Conservation (phyloP, 805 yeast genomes). For the Starmerella gropengiesseri region DNA sequence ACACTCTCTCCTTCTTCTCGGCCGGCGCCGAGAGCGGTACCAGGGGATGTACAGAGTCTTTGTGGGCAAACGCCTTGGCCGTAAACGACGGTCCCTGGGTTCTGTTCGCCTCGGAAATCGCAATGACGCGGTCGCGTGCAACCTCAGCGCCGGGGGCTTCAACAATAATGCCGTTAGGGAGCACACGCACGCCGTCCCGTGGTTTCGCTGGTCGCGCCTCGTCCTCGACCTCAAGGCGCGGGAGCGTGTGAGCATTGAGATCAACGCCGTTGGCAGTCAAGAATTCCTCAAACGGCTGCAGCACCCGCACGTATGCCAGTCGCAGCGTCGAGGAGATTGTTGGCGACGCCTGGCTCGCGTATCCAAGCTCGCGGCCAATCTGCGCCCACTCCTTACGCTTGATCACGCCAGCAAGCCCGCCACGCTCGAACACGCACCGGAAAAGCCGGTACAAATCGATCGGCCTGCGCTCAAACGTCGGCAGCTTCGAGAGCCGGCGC, state of each 20-base stretch:
- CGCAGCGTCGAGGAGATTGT: slow-evolving; percentile 17
- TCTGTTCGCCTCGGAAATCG: not conserved
- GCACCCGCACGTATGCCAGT: slow-evolving; percentile 6
- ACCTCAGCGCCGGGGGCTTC: not conserved
- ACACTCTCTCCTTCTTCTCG: slow-evolving; percentile 5
- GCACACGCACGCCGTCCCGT: not conserved
- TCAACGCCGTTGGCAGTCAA: not conserved
- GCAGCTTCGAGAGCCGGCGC: slow-evolving; percentile 30
- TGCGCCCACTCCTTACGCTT: slow-evolving; percentile 68
- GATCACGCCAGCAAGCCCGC: slow-evolving; percentile 58
- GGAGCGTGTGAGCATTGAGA: not conserved
- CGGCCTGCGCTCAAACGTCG: slow-evolving; percentile 55
- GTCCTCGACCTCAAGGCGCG: slow-evolving; percentile 13
- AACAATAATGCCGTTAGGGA: slow-evolving; percentile 10
- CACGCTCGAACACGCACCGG: slow-evolving; percentile 48
- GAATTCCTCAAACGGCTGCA: slow-evolving; percentile 14
- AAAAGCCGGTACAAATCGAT: slow-evolving; percentile 53
- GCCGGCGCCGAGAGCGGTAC: not conserved
- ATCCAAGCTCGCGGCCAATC: slow-evolving; percentile 70
- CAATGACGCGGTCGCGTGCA: not conserved
- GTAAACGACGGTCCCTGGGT: not conserved
- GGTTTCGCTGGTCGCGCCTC: slow-evolving; percentile 1
- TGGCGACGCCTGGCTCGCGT: slow-evolving; percentile 39
- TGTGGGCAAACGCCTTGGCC: not conserved
- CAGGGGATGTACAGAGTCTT: not conserved